These are phyloP conservation scores for Adansonia grandidieri DNA, from an alignment of 441 rosid genomes.

Conservation along the genomic window DNA sequence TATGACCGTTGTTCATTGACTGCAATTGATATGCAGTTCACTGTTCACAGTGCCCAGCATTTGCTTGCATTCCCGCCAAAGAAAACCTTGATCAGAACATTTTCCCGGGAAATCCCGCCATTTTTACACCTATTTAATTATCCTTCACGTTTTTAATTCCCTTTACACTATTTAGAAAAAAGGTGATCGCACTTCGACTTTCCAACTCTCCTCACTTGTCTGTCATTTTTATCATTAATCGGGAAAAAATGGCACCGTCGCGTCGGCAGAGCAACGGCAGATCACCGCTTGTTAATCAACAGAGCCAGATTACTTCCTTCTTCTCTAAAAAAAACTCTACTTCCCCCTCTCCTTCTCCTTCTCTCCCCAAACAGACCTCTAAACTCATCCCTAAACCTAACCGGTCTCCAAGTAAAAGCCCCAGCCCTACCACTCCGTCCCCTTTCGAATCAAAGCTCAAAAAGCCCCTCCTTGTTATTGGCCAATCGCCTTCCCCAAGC, in stretches of 20 bases:
- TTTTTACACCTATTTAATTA: neutral
- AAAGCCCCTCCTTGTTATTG: constrained; percentile 69
- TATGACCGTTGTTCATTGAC: neutral
- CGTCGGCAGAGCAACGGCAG: constrained; percentile 76
- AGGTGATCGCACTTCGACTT: neutral
- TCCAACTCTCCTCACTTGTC: neutral
- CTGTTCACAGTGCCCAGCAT: neutral
- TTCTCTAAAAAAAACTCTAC: constrained; percentile 51
- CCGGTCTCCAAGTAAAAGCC: constrained; percentile 37
- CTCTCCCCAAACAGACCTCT: constrained; percentile 44
- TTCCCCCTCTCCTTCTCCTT: constrained; percentile 41
- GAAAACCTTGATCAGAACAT: constrained; percentile 14
- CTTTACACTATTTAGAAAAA: neutral
- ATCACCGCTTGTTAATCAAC: constrained; percentile 81
- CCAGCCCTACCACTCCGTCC: constrained; percentile 70
- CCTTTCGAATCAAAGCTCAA: constrained; percentile 61
- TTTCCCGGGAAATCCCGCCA: constrained; percentile 55
- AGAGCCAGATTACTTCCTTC: constrained; percentile 77
- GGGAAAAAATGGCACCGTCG: constrained; percentile 62
- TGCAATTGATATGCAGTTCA: too few species aligned
- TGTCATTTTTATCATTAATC: neutral
- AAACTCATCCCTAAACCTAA: constrained; percentile 40
- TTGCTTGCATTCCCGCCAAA: constrained; percentile 54
- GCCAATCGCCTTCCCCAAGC: constrained; percentile 50
- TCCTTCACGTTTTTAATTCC: neutral